Percentiles rank a stretch among this genome's conserved stretches.
Conservation (phyloP, 441 rosid species). For the Jatropha multifida region DNA sequence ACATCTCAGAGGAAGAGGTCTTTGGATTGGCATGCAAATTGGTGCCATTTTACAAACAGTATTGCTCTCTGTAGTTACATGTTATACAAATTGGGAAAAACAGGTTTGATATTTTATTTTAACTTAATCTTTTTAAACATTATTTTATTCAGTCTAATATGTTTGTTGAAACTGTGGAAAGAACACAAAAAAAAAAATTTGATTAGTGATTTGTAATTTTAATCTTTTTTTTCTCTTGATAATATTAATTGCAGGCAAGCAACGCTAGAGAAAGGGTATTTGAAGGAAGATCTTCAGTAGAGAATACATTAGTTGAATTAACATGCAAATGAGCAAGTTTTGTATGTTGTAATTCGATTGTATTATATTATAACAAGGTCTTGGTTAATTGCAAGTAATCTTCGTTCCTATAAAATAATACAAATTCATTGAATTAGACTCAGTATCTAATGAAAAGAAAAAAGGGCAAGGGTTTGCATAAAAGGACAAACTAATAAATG, state of each 20-base stretch:
- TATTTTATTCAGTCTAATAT: too few relatives aligned
- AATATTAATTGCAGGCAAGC: slow-evolving; percentile 24
- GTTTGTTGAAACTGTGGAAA: too few relatives aligned
- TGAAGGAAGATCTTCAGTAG: slow-evolving; percentile 5
- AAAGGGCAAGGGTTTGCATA: too few relatives aligned
- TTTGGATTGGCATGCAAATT: slow-evolving; percentile 54
- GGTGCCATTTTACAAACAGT: slow-evolving; percentile 41
- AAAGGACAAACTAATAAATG: too few relatives aligned
- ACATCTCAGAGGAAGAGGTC: slow-evolving; percentile 37
- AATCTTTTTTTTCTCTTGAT: background rate
- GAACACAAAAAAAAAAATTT: too few relatives aligned
- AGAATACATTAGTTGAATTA: background rate
- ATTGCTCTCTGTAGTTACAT: slow-evolving; percentile 37
- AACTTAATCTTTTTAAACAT: background rate
- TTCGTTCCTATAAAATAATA: too few relatives aligned
- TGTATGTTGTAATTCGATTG: background rate
- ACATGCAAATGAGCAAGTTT: background rate
- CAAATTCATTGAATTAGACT: too few relatives aligned
- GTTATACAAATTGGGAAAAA: slow-evolving; percentile 46
- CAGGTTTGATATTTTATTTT: slow-evolving; percentile 30
- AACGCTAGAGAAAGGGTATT: slow-evolving; percentile 38
- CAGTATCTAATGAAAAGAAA: too few relatives aligned
- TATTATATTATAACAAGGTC: too few relatives aligned
- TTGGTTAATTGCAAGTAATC: too few relatives aligned
- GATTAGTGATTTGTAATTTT: too few relatives aligned